Conservation (phyloP, 768 basidiomycete genomes). For the Pulveroboletus frians region DNA sequence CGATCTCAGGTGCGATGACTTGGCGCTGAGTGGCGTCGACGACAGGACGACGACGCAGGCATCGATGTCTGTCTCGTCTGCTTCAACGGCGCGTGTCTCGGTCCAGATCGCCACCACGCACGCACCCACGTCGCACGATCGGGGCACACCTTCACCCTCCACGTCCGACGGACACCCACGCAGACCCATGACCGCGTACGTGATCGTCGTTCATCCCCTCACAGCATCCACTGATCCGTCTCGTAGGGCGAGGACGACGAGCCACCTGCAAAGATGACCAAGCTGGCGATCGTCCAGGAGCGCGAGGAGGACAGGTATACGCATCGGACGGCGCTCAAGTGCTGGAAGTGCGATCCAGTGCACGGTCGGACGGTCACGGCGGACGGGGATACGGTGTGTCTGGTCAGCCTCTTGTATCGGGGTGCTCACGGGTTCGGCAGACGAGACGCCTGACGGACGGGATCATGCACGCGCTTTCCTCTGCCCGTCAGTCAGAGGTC, state of each 20-base stretch:
- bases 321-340: slow-evolving; percentile 56
- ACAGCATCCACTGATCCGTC: neutral
- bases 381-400: slow-evolving; percentile 32
- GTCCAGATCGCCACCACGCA: slow-evolving; percentile 62
- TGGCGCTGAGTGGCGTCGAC: neutral
- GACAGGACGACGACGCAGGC: slow-evolving; percentile 66
- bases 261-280: slow-evolving; percentile 85
- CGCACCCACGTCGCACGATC: slow-evolving; percentile 65
- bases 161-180: slow-evolving; percentile 71
- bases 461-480: slow-evolving; percentile 78
- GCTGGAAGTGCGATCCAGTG: slow-evolving; percentile 65
- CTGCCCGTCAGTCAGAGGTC: slow-evolving; percentile 88
- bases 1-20: slow-evolving; percentile 4
- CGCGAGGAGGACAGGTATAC: slow-evolving; percentile 88
- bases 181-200: slow-evolving; percentile 59
- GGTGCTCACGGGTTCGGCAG: slow-evolving; percentile 26
- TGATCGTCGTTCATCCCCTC: neutral
- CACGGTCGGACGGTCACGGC: slow-evolving; percentile 43
- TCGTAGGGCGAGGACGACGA: slow-evolving; percentile 57
- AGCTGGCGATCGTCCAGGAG: slow-evolving; percentile 83
- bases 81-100: slow-evolving; percentile 90
- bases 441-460: slow-evolving; percentile 54
- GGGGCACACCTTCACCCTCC: slow-evolving; percentile 72
- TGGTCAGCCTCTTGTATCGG: neutral
- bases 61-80: slow-evolving; percentile 87